These are phyloP conservation scores for Pleurotus platypus DNA, from an alignment of 768 basidiomycete genomes.

Conservation along the genomic window DNA sequence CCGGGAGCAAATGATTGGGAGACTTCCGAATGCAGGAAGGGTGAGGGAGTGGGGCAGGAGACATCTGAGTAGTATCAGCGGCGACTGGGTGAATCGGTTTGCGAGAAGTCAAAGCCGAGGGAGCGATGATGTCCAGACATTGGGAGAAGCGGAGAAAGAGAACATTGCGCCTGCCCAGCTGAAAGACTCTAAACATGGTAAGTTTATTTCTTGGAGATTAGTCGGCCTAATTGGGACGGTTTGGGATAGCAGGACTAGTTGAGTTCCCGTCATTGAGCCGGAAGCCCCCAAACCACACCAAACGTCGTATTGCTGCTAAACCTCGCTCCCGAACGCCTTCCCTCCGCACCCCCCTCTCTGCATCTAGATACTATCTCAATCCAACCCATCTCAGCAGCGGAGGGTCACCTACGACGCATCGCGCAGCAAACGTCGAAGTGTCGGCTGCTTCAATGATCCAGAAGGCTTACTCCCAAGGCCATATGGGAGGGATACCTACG, in stretches of 20 bases:
- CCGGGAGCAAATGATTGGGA: conserved; percentile 22
- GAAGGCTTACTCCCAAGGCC: conserved; percentile 3
- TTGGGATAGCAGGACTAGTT: conserved; percentile 11
- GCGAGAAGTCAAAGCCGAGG: conserved; percentile 19
- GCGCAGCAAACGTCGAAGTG: too few species aligned
- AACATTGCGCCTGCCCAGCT: conserved; percentile 23
- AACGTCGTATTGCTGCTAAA: conserved; percentile 4
- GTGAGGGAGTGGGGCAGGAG: conserved; percentile 55
- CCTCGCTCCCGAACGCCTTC: conserved; percentile 28
- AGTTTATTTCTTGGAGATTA: neutral
- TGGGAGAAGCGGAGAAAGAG: conserved; percentile 17
- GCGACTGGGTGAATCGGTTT: conserved; percentile 44
- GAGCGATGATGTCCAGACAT: conserved; percentile 9
- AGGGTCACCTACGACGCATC: too few species aligned
- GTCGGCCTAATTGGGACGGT: neutral
- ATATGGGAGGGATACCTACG: neutral
- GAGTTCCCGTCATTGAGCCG: conserved; percentile 12
- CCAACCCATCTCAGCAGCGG: too few species aligned
- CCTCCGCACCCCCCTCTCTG: conserved; percentile 14
- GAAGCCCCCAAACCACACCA: conserved; percentile 2
- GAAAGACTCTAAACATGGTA: conserved; percentile 8
- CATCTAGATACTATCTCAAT: neutral
- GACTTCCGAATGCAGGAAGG: conserved; percentile 14
- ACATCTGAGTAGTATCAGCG: conserved; percentile 48
- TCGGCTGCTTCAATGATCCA: neutral